Base-by-base conservation (phyloP, 306 rosid genomes). In the Gynostemma pentaphyllum region DNA sequence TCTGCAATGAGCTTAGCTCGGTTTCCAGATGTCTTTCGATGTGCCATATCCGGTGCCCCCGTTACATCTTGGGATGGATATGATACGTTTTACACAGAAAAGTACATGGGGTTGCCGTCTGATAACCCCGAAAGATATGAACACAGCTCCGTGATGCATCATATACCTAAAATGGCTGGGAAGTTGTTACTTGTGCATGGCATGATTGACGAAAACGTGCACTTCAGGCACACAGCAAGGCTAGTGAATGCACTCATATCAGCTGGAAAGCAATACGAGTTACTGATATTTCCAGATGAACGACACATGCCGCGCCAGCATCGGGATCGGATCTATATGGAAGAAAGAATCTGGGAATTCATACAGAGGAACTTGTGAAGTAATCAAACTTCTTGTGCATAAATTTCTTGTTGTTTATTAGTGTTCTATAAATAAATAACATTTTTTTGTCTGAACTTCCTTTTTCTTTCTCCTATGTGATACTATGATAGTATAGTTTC, bases 171-270 rank as follows among this genome's bases (percentile, higher is more conserved):
- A 68, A 68, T 92, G 87, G 75, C 69, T 52, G 99, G 99, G 55
- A 66, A 66, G 59, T 75, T 92, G 80, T 68, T 88, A 62, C 76
- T 92, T 22, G 90, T 94, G 70, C 99, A 94, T 68, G 99, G 97
- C 46, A 88, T 94, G 99, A 94, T 94, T 27, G 97, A 94, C 52
- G 99, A 88, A 71, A 94, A 94, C 50, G 99, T 94, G 23, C 99
- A 94, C 66, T 94, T 94, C 56, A 75, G 95, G 78, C 99, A 94
- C 82, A 88, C 99, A 24, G 99, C 99, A 10, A 75, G 97, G 81
- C 90, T 94, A 36, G 80, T 94, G 80, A 88, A 84, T 68, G 90
- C 84, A 8, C 99, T 92, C 14, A 81, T 86, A 67, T 87, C 82
- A 0, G 94, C 95, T 48, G 82, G 90, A 64, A 92, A 88, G 78